Percentiles rank a stretch among this genome's conserved stretches.
These are phyloP conservation scores for Sugiyamaella novakii DNA, from an alignment of 1,139 yeast genomes.

Conservation along the genomic window DNA sequence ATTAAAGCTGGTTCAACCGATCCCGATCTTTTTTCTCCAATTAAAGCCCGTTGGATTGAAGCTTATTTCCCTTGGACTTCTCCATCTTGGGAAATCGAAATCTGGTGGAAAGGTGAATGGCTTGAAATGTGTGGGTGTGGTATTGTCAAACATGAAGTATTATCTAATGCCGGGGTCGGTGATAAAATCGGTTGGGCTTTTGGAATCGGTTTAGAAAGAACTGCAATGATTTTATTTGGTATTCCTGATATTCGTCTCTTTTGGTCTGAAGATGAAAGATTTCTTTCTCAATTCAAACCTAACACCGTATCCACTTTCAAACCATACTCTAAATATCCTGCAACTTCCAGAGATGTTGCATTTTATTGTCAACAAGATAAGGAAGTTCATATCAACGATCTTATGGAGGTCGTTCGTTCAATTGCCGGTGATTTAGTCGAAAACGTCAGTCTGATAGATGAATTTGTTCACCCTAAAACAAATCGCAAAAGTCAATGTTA, in stretches of 20 bases:
- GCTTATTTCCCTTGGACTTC: slow-evolving; percentile 98
- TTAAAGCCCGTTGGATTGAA: slow-evolving; percentile 91
- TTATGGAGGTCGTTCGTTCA: slow-evolving; percentile 86
- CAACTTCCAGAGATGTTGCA: slow-evolving; percentile 82
- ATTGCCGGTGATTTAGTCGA: slow-evolving; percentile 89
- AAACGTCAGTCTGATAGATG: slow-evolving; percentile 77
- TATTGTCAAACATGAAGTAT: slow-evolving; percentile 75
- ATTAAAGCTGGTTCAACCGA: slow-evolving; percentile 64
- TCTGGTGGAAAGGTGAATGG: slow-evolving; percentile 99
- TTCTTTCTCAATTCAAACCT: slow-evolving; percentile 66
- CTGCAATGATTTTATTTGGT: slow-evolving; percentile 93
- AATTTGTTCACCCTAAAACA: slow-evolving; percentile 83
- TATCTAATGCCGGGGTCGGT: slow-evolving; percentile 67
- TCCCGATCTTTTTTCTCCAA: slow-evolving; percentile 68
- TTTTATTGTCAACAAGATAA: slow-evolving; percentile 64
- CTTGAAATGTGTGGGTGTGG: slow-evolving; percentile 98
- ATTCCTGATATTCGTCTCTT: slow-evolving; percentile 93
- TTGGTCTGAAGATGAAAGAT: slow-evolving; percentile 86
- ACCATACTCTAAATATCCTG: slow-evolving; percentile 92
- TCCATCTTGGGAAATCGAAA: slow-evolving; percentile 98
- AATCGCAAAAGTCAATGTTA: slow-evolving; percentile 78
- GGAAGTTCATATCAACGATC: slow-evolving; percentile 76
- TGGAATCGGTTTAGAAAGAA: slow-evolving; percentile 92
- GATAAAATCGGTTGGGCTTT: slow-evolving; percentile 92
- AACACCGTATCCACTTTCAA: slow-evolving; percentile 71